Evolutionary conservation across 352 stramenopile species (phyloP), one percentile per base, ranked within the genome.

Genomic region (Vaucheria bursata): DNA sequence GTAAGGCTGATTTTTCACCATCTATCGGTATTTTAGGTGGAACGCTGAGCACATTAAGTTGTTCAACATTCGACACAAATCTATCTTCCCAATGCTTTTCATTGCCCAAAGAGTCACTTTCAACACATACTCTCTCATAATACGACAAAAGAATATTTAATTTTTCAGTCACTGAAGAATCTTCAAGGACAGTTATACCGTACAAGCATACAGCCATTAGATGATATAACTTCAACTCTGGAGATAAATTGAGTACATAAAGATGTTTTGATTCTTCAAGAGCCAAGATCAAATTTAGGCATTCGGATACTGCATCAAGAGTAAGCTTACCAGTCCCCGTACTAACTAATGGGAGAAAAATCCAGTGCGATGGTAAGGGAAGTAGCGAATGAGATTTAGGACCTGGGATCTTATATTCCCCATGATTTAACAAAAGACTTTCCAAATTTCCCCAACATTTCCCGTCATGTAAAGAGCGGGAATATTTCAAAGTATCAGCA

Each of bases 331-430:
- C 75, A 2, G 70, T 70, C 18, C 75, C 75, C 65, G 73, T 69
- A 59, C 75, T 81, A n/a, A 71, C 67, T 37, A 81, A 64, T 1
- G 75, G 75, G n/a, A 81, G 64, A 45, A 81, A 71, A 6, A 81
- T 29, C 75, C 75, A 81, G 69, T 81, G 75, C 8, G 1, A 34
- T 34, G 75, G 75, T 1, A 81, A 66, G 39, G 75, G 75, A 35
- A 81, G 75, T 8, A 81, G 75, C 32, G 75, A 79, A 7, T 69
- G 70, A 32, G 75, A 45, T 45, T 70, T 71, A n/a, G 50, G 12
- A 59, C 70, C 29, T 69, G 32, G 12, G 59, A 81, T 64, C 52
- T 53, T 71, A 25, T 59, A 25, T 25, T 59, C 12, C 45, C 45
- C 12, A 12, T 59, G 45, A 25, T 25, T 12, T 25, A 59, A 25